Percentiles rank a stretch among this genome's conserved stretches.
These are phyloP conservation scores for Mortierella sp. DNA, from an alignment of 371 early-diverging fungal species.

Conservation along the genomic window DNA sequence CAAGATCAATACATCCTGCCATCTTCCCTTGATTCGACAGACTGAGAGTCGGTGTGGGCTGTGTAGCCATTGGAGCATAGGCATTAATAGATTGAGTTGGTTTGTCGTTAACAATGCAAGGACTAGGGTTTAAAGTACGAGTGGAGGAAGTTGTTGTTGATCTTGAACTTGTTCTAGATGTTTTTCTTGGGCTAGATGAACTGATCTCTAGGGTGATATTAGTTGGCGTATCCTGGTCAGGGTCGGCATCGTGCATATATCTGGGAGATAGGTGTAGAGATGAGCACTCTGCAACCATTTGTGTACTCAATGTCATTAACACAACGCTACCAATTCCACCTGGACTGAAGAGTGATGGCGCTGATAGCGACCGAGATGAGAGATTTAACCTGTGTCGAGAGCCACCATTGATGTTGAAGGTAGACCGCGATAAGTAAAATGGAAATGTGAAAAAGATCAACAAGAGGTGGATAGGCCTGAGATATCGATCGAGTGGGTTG, in stretches of 20 bases:
- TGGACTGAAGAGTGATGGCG: neutral
- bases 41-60: too few relatives aligned
- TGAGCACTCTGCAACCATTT: neutral
- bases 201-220: neutral
- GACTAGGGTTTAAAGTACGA: neutral
- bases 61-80: too few relatives aligned
- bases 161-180: neutral
- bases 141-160: neutral
- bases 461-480: neutral
- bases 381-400: neutral
- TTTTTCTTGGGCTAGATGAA: too few relatives aligned
- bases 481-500: neutral
- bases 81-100: neutral
- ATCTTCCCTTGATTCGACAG: too few relatives aligned
- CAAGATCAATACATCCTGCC: neutral
- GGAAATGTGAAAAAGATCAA: neutral
- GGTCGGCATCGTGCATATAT: neutral
- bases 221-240: neutral
- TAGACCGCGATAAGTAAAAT: neutral
- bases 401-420: neutral
- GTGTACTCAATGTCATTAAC: neutral
- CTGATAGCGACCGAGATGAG: neutral
- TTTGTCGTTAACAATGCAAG: neutral
- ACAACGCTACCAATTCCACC: neutral
- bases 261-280: neutral